Evolutionary conservation across 805 yeast species (phyloP), one percentile per base, ranked within the genome.

Genomic region (Blastobotrys muscicola): DNA sequence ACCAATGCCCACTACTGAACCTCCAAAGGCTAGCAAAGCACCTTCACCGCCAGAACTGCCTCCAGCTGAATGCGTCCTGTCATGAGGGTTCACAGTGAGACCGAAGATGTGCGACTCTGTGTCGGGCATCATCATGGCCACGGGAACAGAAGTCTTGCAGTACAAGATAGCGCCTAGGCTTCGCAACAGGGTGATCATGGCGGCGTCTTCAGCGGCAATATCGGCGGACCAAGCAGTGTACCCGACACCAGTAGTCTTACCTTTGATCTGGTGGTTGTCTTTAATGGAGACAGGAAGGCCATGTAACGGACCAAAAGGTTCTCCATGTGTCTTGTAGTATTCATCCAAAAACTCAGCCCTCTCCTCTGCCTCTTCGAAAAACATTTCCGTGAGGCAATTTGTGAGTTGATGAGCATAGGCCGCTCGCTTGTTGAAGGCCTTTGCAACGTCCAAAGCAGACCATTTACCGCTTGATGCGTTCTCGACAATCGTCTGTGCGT

Each of bases 1-100:
- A 2, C 78, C 78, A 41, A 57, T 41, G 67, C 78, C 89, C 36
- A 80, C 39, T 62, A 68, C 64, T 8, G 74, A 64, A 3, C 75
- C 76, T 44, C 60, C 59, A 43, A 69, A 45, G 0, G 66, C 66
- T 3, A 71, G 50, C 32, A 75, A 54, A 4, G 76, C 74, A n/a
- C 72, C 76, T 42, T 74, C 80, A 38, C 81, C 80, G 6, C 78
- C 78, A 8, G 76, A 68, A 5, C 76, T 70, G 2, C 80, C 80
- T 36, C 80, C 80, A 15, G 75, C 57, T 10, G 71, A 65, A 42
- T 71, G 53, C 9, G 53, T 55, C n/a, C 71, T 54, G 54, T 70
- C 71, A 51, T 61, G 53, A 1, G 80, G 72, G 55, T 72, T 74
- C 26, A 55, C 46, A 5, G 78, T 72, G 41, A 60, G 59, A 1